These are phyloP conservation scores for Vitis rotundifolia DNA, from an alignment of 164 flowering plant genomes.

Conservation along the genomic window DNA sequence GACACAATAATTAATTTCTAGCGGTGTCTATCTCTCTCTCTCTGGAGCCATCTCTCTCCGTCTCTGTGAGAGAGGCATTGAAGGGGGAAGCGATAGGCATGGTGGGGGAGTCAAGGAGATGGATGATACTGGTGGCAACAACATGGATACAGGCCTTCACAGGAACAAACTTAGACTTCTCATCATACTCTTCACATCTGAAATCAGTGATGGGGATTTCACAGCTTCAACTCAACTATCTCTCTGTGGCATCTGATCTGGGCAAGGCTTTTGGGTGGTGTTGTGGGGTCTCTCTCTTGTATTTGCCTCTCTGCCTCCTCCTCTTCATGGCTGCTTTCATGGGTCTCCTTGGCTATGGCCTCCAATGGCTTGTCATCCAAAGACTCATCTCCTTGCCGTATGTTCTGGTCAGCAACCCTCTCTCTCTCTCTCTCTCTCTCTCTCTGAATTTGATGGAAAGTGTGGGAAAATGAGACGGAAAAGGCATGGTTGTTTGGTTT, in stretches of 20 bases:
- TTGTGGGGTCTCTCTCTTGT: constrained; percentile 27
- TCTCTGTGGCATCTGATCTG: constrained; percentile 41
- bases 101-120: constrained; percentile 35
- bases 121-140: constrained; percentile 39
- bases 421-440: constrained; percentile 2
- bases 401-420: constrained; percentile 15
- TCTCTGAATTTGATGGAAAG: too few relatives aligned
- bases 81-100: constrained; percentile 5
- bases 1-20: too few relatives aligned
- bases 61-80: neutral
- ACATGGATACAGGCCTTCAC: constrained; percentile 46
- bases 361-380: constrained; percentile 36
- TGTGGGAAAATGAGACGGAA: too few relatives aligned
- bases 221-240: constrained; percentile 42
- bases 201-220: constrained; percentile 36
- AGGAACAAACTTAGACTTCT: constrained; percentile 44
- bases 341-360: constrained; percentile 31
- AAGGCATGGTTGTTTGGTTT: too few relatives aligned
- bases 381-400: constrained; percentile 24
- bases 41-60: neutral
- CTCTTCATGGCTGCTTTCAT: constrained; percentile 32
- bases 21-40: neutral
- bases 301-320: constrained; percentile 25
- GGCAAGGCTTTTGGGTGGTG: constrained; percentile 41
- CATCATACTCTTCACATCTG: constrained; percentile 34